These are phyloP conservation scores for Verticillium albo-atrum DNA, from an alignment of 2,329 filamentous ascomycete genomes.

Conservation along the genomic window DNA sequence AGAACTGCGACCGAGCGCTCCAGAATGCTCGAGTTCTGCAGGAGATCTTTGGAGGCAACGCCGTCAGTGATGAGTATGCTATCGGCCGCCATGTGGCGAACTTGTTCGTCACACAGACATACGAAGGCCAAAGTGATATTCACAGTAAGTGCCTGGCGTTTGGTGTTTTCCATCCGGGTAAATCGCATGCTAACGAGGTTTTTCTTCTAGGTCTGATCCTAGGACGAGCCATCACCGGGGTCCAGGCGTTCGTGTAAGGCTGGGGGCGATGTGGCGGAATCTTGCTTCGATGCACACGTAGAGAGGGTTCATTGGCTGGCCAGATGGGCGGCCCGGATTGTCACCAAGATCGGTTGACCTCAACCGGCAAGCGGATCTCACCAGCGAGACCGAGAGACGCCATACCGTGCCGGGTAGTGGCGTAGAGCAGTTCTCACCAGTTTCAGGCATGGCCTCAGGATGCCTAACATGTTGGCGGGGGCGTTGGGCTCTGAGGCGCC, in stretches of 20 bases:
- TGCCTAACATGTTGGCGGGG: not conserved
- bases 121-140: conserved; percentile 97
- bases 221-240: conserved; percentile 64
- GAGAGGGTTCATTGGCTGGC: not conserved
- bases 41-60: conserved; percentile 96
- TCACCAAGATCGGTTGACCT: not conserved
- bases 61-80: conserved; percentile 94
- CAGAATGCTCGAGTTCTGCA: conserved; percentile 76
- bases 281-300: not conserved
- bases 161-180: not conserved
- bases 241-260: conserved; percentile 71
- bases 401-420: not conserved
- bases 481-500: not conserved
- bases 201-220: conserved; percentile 60
- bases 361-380: too few relatives aligned
- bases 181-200: conserved; percentile 19
- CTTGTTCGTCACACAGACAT: conserved; percentile 94
- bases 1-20: conserved; percentile 92
- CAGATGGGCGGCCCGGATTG: not conserved
- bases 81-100: conserved; percentile 96
- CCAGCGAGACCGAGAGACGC: not conserved
- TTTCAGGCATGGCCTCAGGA: not conserved
- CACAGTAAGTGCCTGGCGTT: conserved; percentile 70
- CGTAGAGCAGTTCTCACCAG: not conserved
- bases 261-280: not conserved